Conservation (phyloP, 495 filamentous ascomycete genomes). For the Podospora fimiseda region DNA sequence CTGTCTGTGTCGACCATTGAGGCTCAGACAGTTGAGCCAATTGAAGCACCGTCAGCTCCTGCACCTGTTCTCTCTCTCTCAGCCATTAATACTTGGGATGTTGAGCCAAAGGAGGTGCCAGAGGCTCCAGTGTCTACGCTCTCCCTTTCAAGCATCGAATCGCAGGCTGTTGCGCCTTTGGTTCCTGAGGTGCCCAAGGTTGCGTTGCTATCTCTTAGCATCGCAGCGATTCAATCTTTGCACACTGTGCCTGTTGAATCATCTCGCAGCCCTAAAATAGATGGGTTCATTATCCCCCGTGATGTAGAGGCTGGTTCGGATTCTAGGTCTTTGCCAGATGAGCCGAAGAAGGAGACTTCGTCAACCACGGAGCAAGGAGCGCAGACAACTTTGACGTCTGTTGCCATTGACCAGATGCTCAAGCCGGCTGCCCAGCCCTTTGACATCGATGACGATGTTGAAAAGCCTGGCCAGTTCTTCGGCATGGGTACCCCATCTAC, state of each 20-base stretch:
- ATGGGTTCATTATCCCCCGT: conserved; percentile 44
- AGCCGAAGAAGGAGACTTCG: conserved; percentile 17
- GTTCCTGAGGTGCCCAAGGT: conserved; percentile 7
- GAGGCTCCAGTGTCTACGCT: conserved; percentile 13
- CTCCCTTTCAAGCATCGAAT: conserved; percentile 17
- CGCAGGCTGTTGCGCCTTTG: conserved; percentile 34
- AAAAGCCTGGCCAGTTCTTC: conserved; percentile 17
- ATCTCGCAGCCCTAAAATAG: conserved; percentile 39
- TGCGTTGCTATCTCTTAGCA: conserved; percentile 25
- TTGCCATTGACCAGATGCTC: conserved; percentile 63
- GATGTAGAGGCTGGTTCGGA: conserved; percentile 24
- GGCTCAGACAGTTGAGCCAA: conserved; percentile 18
- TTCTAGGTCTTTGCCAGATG: too few relatives aligned
- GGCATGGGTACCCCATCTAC: conserved; percentile 27
- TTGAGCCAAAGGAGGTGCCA: conserved; percentile 16
- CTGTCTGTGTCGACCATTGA: conserved; percentile 5
- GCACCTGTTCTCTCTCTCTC: conserved; percentile 20
- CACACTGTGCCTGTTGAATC: conserved; percentile 45
- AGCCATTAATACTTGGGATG: conserved; percentile 15
- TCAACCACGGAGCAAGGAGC: conserved; percentile 58
- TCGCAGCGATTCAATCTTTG: conserved; percentile 45
- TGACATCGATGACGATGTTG: conserved; percentile 19
- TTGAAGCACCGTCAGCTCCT: conserved; percentile 7
- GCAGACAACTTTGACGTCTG: conserved; percentile 68
- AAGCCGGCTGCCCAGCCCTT: conserved; percentile 33